Conservation (phyloP, 805 yeast species). For the Metschnikowia koreensis region DNA sequence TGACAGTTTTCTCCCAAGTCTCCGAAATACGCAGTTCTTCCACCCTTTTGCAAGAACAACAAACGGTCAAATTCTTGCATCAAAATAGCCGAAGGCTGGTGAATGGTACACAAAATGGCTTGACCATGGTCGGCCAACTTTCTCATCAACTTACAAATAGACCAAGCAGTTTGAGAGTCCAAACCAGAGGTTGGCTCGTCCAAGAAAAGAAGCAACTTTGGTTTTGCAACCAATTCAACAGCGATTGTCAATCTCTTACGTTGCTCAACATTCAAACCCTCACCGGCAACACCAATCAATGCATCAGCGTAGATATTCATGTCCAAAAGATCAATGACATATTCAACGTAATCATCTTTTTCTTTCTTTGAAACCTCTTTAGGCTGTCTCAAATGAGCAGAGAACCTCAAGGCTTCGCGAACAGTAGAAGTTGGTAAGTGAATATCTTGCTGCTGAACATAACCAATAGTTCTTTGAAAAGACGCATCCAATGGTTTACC, state of each 20-base stretch:
- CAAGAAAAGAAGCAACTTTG: conserved; percentile 57
- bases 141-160: conserved; percentile 64
- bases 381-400: conserved; percentile 74
- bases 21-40: conserved; percentile 79
- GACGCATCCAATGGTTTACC: conserved; percentile 62
- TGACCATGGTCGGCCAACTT: conserved; percentile 70
- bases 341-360: conserved; percentile 66
- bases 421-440: conserved; percentile 70
- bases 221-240: conserved; percentile 70
- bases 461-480: conserved; percentile 76
- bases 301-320: conserved; percentile 75
- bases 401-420: conserved; percentile 68
- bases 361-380: conserved; percentile 52
- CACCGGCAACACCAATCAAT: conserved; percentile 74
- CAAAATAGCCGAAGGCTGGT: conserved; percentile 72
- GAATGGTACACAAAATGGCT: conserved; percentile 73
- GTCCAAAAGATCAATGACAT: conserved; percentile 62
- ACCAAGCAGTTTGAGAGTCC: conserved; percentile 70
- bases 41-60: conserved; percentile 69
- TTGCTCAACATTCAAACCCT: conserved; percentile 38
- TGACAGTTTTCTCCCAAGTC: conserved; percentile 66
- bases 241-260: conserved; percentile 51
- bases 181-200: conserved; percentile 77
- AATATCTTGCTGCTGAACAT: conserved; percentile 78
- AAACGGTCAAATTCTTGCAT: conserved; percentile 68